These are phyloP conservation scores for Penicillium flavigenum DNA, from an alignment of 495 filamentous ascomycete genomes.

Conservation along the genomic window DNA sequence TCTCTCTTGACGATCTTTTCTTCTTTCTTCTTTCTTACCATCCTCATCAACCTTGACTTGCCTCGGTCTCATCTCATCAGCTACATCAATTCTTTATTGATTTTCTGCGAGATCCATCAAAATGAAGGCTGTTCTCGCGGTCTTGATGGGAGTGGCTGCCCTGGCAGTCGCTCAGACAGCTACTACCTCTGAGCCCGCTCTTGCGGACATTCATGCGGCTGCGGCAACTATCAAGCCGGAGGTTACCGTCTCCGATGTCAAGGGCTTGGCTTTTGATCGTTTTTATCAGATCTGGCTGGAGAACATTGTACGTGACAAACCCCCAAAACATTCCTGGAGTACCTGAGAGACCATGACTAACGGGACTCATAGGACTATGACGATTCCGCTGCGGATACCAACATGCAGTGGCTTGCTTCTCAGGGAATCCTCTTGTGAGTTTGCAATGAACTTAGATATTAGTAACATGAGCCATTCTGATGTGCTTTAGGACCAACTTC, in stretches of 20 bases:
- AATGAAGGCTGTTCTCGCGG: constrained; percentile 30
- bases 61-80: neutral
- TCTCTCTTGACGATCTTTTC: neutral
- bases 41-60: neutral
- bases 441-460: neutral
- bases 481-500: constrained; percentile 50
- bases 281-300: constrained; percentile 71
- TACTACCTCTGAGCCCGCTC: constrained; percentile 31
- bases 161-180: constrained; percentile 26
- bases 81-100: constrained; percentile 4
- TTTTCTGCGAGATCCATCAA: constrained; percentile 1
- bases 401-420: constrained; percentile 55
- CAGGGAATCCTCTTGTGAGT: constrained; percentile 56
- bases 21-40: constrained; percentile 1
- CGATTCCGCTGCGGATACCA: constrained; percentile 48
- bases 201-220: constrained; percentile 31
- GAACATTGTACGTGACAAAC: constrained; percentile 57
- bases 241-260: constrained; percentile 56
- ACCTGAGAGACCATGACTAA: neutral
- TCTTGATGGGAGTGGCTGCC: constrained; percentile 24
- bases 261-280: constrained; percentile 63
- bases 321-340: constrained; percentile 41
- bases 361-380: constrained; percentile 49
- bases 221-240: constrained; percentile 32
- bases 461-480: constrained; percentile 3